Evolutionary conservation across 192 early-diverging fungal species (phyloP), one percentile per base, ranked within the genome.

Genomic region (Glomus cerebriforme): DNA sequence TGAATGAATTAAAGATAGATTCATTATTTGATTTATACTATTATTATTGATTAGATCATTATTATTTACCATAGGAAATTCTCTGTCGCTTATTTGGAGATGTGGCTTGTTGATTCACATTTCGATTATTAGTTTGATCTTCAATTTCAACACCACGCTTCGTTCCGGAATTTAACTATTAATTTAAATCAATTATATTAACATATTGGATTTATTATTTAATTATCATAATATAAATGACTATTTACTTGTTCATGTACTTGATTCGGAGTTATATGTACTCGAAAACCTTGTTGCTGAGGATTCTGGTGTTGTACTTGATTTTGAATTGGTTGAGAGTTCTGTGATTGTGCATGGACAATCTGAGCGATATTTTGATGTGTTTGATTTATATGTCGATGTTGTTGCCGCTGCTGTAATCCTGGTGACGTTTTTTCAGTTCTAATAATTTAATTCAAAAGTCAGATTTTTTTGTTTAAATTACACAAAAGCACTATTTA

Each of bases 21-120:
- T n/a, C n/a, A n/a, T n/a, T n/a, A n/a, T n/a, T n/a, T n/a, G n/a
- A 43, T n/a, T n/a, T 26, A n/a, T 22, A 35, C 34, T 39, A 35
- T 22, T 9, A 24, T 43, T 43, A 70, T 70, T 22, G 31, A 45
- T 31, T 34, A 68, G 9, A 13, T 0, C n/a, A 22, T 26, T 39
- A 24, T 4, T 26, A 26, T 19, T 70, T 43, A 70, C 32, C 34
- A 22, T 70, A 35, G n/a, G n/a, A n/a, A n/a, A 43, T 24, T 73
- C 71, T 73, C 13, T 5, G 24, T 31, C 71, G 39, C 26, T 73
- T 73, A 29, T 2, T 19, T 26, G 71, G 71, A 15, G 71, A 73
- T 29, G 47, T 4, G 0, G n/a, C 4, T 13, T 39, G 27, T 8
- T 73, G 71, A 31, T 12, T 17, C 3, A 45, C 22, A 27, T n/a